A percentile compares a stretch with the other conserved stretches of the same genome.
Conservation (phyloP, 768 basidiomycete genomes). For the Hydnomerulius pinastri region DNA sequence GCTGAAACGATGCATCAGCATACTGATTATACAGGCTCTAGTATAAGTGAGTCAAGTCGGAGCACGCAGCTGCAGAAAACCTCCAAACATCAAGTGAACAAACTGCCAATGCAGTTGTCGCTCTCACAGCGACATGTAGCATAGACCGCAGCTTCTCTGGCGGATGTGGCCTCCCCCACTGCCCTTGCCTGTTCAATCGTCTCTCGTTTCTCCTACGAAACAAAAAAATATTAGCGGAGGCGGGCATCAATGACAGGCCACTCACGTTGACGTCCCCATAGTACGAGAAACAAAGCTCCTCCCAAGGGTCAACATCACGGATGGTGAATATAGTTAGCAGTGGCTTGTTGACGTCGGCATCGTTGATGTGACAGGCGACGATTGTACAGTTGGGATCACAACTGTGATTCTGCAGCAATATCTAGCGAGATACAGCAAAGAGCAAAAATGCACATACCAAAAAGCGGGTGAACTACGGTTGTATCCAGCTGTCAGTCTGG, state of each 20-base stretch:
- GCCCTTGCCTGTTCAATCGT: slow-evolving; percentile 11
- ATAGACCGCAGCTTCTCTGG: slow-evolving; percentile 45
- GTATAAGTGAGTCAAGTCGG: neutral
- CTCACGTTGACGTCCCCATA: slow-evolving; percentile 53
- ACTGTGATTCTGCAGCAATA: slow-evolving; percentile 71
- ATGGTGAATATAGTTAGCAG: slow-evolving; percentile 66
- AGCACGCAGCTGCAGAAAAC: neutral
- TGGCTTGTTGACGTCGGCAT: slow-evolving; percentile 70
- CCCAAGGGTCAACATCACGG: slow-evolving; percentile 59
- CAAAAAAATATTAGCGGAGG: neutral
- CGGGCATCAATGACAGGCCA: neutral
- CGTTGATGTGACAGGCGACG: slow-evolving; percentile 77
- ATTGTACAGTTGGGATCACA: slow-evolving; percentile 85
- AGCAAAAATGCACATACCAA: slow-evolving; percentile 49
- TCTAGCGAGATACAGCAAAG: neutral
- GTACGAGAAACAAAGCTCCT: slow-evolving; percentile 83
- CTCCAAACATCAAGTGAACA: slow-evolving; percentile 24
- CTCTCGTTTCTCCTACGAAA: slow-evolving; percentile 23
- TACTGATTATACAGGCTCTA: neutral
- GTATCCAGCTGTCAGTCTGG: slow-evolving; percentile 4
- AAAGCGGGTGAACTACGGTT: slow-evolving; percentile 82
- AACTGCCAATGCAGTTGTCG: slow-evolving; percentile 47
- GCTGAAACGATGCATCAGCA: neutral
- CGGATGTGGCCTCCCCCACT: neutral
- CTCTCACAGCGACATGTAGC: slow-evolving; percentile 54